Base-by-base conservation (phyloP, 495 filamentous ascomycete genomes). In the Penicillium ucsense region DNA sequence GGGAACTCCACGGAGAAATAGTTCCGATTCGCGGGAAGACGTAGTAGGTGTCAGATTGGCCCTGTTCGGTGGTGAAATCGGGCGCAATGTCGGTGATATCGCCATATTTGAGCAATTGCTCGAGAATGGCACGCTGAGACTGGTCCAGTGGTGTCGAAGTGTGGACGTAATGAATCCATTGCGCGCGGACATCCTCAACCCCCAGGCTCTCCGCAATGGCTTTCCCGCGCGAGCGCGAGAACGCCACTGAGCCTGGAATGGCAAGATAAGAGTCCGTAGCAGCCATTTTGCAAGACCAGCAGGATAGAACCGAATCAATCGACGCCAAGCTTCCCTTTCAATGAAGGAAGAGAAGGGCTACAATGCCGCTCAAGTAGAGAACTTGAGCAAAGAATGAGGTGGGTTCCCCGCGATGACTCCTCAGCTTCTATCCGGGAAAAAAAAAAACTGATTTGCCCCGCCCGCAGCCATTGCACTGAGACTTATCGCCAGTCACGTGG, bases 1-100 rank as follows among this genome's bases (percentile, higher is more conserved):
- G 88, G 42, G 90, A 94, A 62, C 87, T 95, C 92, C 92, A 98
- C 66, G 92, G 92, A 35, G 89, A 95, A 52, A 94, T 89, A 34
- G 90, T 95, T 36, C 82, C 83, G 31, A 73, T 74, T 42, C 92
- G 78, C 8, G 91, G 92, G 34, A 76, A 79, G 40, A 96, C 75
- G 59, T 88, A 88, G 60, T 81, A 80, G 27, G 77, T 69, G 49
- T 77, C 68, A 33, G 62, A 70, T 32, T 61, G 41, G 8, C 68
- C 74, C 41, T 72, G 63, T 30, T 63, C 62, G 47, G 56, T 48
- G 60, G 63, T 63, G 48, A 74, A 70, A 11, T 71, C 67, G 36
- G 71, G 60, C 30, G 66, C 61, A 20, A 71, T 58, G 42, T 74
- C 67, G 52, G 62, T 70, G 45, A 74, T 74, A 43, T 82, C 78